Evolutionary conservation across 352 stramenopile genomes (phyloP).

Genomic region (Globisporangium nagaii): DNA sequence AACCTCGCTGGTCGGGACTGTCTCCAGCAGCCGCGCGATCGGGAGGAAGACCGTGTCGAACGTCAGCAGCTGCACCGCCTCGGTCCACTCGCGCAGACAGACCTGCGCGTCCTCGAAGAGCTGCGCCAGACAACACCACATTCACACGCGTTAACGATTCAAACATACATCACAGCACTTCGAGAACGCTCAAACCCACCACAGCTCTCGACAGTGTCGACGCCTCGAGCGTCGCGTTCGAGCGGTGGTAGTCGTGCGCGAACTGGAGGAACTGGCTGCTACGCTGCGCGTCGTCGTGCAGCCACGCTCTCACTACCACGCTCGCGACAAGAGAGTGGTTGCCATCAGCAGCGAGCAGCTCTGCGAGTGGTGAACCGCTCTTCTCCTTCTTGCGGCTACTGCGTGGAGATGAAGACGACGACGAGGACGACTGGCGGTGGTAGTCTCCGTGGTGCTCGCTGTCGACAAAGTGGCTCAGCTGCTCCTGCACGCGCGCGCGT

Average conservation of each 20-base stretch:
- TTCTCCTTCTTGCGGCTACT: conserved; percentile 24
- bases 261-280: conserved; percentile 51
- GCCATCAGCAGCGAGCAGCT: neutral
- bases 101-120: conserved; percentile 42
- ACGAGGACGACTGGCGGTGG: conserved; percentile 12
- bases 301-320: conserved; percentile 36
- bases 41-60: conserved; percentile 69
- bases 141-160: neutral
- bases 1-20: conserved; percentile 45
- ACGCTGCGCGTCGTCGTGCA: conserved; percentile 35
- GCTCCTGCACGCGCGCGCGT: conserved; percentile 49
- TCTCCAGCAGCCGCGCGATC: conserved; percentile 45
- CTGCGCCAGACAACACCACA: no score
- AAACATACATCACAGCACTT: neutral
- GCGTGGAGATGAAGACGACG: conserved; percentile 21
- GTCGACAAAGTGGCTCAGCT: conserved; percentile 34
- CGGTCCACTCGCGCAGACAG: conserved; percentile 39
- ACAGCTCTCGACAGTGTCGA: conserved; percentile 13
- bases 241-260: conserved; percentile 23
- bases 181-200: no score
- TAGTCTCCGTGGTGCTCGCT: neutral
- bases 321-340: conserved; percentile 17
- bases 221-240: neutral
- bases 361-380: neutral
- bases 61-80: conserved; percentile 54